A percentile compares a stretch with the other conserved stretches of the same genome.
phyloP scores from a whole-genome alignment of 1,284 basidiomycete species.

The Austroboletus novae-zelandiae region DNA sequence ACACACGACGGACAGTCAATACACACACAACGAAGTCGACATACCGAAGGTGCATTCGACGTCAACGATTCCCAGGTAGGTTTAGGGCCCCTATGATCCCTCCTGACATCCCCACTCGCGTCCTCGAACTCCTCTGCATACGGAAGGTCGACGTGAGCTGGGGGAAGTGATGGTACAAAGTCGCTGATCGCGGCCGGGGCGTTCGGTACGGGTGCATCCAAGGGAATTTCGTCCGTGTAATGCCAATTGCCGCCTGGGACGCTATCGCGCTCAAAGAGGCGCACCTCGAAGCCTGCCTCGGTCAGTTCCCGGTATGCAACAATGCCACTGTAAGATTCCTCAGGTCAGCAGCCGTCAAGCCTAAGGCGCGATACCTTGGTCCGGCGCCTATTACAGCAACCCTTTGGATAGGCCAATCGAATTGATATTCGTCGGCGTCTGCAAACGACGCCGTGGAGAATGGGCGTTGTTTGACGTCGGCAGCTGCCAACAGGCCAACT shows the following conservation, averaged over 20 bases:
- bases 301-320: constrained; percentile 9
- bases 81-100: constrained; percentile 10
- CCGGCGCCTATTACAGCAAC: constrained; percentile 14
- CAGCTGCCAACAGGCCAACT: not conserved
- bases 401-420: constrained; percentile 9
- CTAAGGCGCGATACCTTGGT: constrained; percentile 2
- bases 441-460: not conserved
- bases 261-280: constrained; percentile 14
- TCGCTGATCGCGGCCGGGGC: not conserved
- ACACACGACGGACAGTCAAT: not conserved
- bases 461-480: constrained; percentile 2
- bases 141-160: constrained; percentile 1
- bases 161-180: constrained; percentile 13
- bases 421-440: not conserved
- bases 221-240: constrained; percentile 3
- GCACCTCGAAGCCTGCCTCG: constrained; percentile 13
- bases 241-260: constrained; percentile 5
- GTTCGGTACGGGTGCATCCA: not conserved
- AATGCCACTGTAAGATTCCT: constrained; percentile 4
- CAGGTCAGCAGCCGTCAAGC: not conserved
- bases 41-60: constrained; percentile 5
- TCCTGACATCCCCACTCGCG: not conserved
- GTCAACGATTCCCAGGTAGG: constrained; percentile 15
- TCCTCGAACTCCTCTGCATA: constrained; percentile 6
- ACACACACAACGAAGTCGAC: not conserved